Evolutionary conservation across 257 asterid species (phyloP).

Genomic region (Solanum verrucosum): DNA sequence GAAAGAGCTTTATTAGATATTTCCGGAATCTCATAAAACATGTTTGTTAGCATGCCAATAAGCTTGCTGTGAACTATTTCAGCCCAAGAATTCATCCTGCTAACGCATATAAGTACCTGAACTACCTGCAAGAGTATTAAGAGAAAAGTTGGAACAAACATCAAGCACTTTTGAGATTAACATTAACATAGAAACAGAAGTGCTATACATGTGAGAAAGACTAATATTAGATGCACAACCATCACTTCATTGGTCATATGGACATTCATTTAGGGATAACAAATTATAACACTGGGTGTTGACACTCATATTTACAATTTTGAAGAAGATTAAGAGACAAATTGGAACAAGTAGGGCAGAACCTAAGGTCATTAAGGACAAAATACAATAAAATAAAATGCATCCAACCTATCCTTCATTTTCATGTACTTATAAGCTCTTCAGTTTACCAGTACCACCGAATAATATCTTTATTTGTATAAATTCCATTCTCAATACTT

Average conservation of each 20-base stretch:
- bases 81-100: constrained; percentile 92
- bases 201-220: background rate
- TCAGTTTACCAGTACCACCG: background rate
- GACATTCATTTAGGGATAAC: background rate
- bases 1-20: constrained; percentile 52
- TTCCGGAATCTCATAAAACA: constrained; percentile 81
- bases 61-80: constrained; percentile 94
- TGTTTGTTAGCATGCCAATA: constrained; percentile 83
- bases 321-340: background rate
- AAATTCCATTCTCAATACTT: background rate
- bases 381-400: constrained; percentile 1
- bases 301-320: background rate
- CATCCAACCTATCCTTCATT: background rate
- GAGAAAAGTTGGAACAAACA: background rate
- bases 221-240: background rate
- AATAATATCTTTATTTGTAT: background rate
- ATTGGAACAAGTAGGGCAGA: background rate
- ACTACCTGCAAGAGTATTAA: constrained; percentile 53
- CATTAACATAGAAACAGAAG: background rate
- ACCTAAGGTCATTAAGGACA: background rate
- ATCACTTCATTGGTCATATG: background rate
- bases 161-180: background rate
- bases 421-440: background rate
- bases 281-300: background rate
- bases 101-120: constrained; percentile 65